phyloP scores from a whole-genome alignment of 2,329 filamentous ascomycete species.

The Phyllosticta capitalensis region DNA sequence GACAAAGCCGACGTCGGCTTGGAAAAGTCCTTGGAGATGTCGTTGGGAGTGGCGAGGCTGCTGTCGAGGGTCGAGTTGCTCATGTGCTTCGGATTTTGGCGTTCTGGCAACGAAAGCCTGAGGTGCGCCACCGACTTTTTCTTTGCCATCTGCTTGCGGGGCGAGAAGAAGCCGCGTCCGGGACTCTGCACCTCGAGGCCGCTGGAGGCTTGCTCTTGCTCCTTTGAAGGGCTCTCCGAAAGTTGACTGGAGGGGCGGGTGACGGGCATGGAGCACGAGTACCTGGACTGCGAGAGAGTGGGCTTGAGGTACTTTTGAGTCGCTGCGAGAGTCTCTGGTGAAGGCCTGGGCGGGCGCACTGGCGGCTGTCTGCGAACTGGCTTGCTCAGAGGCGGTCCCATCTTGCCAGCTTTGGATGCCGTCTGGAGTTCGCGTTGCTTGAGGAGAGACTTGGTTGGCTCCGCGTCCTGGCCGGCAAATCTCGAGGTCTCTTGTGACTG shows the following conservation, averaged over 20 bases:
- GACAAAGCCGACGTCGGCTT: constrained; percentile 1
- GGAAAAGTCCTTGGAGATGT: background rate
- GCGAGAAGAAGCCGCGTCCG: background rate
- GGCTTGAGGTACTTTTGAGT: constrained; percentile 1
- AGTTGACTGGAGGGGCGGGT: background rate
- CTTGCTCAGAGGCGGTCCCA: background rate
- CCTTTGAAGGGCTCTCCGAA: background rate
- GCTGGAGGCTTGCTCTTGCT: too few relatives aligned
- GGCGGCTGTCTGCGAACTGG: too few relatives aligned
- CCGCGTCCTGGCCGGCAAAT: constrained; percentile 1
- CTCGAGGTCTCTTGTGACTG: constrained; percentile 3
- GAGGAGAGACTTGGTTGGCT: background rate
- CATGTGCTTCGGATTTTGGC: background rate
- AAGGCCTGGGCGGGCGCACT: constrained; percentile 3
- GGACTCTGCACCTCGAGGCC: background rate
- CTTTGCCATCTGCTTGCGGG: background rate
- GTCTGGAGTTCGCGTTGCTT: background rate
- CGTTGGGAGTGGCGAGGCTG: background rate
- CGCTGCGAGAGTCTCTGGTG: background rate
- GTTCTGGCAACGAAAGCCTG: background rate
- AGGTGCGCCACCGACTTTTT: background rate
- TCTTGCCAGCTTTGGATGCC: background rate
- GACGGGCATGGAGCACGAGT: background rate
- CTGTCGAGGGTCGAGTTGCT: constrained; percentile 3
- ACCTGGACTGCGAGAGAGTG: constrained; percentile 3